phyloP scores from a whole-genome alignment of 108 stramenopile genomes.

The Aurantiochytrium sp. region DNA sequence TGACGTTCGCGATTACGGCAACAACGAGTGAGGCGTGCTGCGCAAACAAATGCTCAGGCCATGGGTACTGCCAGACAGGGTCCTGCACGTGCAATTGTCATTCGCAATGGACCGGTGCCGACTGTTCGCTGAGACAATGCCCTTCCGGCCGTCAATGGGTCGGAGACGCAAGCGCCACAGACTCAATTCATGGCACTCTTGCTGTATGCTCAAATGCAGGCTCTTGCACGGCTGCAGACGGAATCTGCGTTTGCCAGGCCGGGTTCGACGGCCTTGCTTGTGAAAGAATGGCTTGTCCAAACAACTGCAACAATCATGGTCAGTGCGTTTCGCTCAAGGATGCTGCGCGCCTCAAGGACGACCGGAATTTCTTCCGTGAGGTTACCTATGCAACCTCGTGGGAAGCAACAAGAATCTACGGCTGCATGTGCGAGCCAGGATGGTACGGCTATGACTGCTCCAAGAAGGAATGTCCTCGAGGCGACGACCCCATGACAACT shows the following conservation, averaged over 20 bases:
- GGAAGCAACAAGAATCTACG: slow-evolving; percentile 49
- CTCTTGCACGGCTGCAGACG: slow-evolving; percentile 29
- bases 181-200: slow-evolving; percentile 29
- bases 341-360: background rate
- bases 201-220: slow-evolving; percentile 48
- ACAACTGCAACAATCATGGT: slow-evolving; percentile 34
- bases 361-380: background rate
- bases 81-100: background rate
- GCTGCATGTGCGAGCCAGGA: slow-evolving; percentile 53
- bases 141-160: slow-evolving; percentile 6
- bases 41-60: background rate
- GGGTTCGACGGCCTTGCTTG: slow-evolving; percentile 53
- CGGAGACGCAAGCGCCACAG: slow-evolving; percentile 2
- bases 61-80: background rate
- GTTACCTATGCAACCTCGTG: slow-evolving; percentile 24
- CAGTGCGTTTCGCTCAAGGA: slow-evolving; percentile 30
- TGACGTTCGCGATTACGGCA: no score
- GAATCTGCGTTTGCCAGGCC: slow-evolving; percentile 37
- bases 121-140: slow-evolving; percentile 8
- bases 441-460: slow-evolving; percentile 53
- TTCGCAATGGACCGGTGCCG: background rate
- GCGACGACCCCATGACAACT: slow-evolving; percentile 52
- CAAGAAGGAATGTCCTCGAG: slow-evolving; percentile 38
- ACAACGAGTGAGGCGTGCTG: background rate
- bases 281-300: slow-evolving; percentile 35